Evolutionary conservation across 352 stramenopile genomes (phyloP), one percentile per base, ranked within the genome.

Genomic region (Poterioochromonas sp.): DNA sequence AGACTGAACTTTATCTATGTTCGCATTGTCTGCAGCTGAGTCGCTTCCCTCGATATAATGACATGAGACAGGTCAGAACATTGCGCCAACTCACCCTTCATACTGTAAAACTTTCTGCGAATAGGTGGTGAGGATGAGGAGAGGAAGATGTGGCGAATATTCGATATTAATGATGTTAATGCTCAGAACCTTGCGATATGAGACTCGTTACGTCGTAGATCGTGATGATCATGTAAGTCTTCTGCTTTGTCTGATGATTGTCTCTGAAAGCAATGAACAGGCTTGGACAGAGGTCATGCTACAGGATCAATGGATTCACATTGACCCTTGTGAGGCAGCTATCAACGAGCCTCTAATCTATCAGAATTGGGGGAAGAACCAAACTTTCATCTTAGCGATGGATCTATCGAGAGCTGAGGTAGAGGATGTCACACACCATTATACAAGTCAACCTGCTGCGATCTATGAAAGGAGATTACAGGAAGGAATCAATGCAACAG

Each of bases 271-370:
- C 43, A 51, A 20, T 51, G 5, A 18, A 51, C 18, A 51, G 43
- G 43, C 29, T 32, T 62, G 51, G 51, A 62, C 26, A 5, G 51
- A 62, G 29, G 26, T 62, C 12, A 8, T 34, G 29, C 29, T 22
- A 34, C 8, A 62, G 8, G 51, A 2, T 8, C 2, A 29, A 34
- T 62, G 51, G 51, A 34, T 62, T 29, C 51, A 62, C 29, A 32
- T 62, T 62, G 51, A 62, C 29, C 51, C 51, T 32, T 62, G 51
- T 62, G 51, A 62, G 29, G 51, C 51, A 32, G 51, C 51, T 62
- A 29, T 62, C 29, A 32, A 62, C 29, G 51, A 62, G 29, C 51
- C 51, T 32, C 29, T 62, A 2, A 62, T 62, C 26, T 62, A 62
- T 29, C 8, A 62, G 29, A 22, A 22, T 32, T 62, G 51, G 51